Evolutionary conservation across 164 flowering plant species (phyloP).

Genomic region (Aristolochia fimbriata): DNA sequence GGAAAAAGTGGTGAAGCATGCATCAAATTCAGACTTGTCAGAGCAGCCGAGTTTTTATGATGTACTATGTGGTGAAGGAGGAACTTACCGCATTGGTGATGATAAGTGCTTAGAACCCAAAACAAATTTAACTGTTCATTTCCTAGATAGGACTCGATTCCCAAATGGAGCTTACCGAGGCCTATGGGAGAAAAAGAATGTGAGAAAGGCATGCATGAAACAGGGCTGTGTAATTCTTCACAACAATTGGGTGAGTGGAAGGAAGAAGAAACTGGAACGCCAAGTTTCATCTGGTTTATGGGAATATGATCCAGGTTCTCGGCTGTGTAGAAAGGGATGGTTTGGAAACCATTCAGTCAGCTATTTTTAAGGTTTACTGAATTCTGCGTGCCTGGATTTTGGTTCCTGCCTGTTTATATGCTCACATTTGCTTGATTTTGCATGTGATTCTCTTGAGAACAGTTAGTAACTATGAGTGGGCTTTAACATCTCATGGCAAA

Average conservation of each 20-base stretch:
- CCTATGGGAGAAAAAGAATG: conserved; percentile 56
- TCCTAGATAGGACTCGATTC: conserved; percentile 68
- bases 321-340: conserved; percentile 66
- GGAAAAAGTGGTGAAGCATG: conserved; percentile 88
- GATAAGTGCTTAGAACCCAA: conserved; percentile 71
- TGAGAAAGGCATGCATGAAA: conserved; percentile 43
- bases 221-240: conserved; percentile 69
- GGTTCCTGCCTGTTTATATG: too few relatives aligned
- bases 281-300: conserved; percentile 71
- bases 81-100: conserved; percentile 55
- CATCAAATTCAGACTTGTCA: conserved; percentile 60
- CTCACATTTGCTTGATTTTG: too few relatives aligned
- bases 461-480: too few relatives aligned
- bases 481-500: too few relatives aligned
- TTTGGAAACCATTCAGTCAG: conserved; percentile 5
- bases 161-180: conserved; percentile 90
- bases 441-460: too few relatives aligned
- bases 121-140: conserved; percentile 63
- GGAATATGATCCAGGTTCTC: conserved; percentile 61
- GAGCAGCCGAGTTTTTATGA: conserved; percentile 99
- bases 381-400: too few relatives aligned
- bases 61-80: conserved; percentile 75
- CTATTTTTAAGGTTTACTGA: conserved; percentile 16
- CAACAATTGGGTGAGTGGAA: conserved; percentile 88
- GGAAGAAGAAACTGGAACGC: conserved; percentile 67